Evolutionary conservation across 2,329 filamentous ascomycete genomes (phyloP).

Genomic region (Bertia moriformis): DNA sequence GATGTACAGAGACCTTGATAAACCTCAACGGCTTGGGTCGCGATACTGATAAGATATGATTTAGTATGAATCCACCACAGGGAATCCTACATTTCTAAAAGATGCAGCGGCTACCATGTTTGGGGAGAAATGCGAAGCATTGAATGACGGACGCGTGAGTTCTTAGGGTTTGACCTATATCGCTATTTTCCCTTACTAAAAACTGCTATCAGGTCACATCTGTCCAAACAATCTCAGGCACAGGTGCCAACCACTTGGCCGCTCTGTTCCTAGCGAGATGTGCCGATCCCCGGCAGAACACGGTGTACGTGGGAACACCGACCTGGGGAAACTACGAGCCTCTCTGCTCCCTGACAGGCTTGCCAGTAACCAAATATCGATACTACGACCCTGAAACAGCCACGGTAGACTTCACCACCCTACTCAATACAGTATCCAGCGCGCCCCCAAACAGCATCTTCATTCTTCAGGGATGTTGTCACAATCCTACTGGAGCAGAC

Average conservation of each 20-base stretch:
- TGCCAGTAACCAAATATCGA: constrained; percentile 12
- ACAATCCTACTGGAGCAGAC: constrained; percentile 20
- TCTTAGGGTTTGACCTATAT: no score
- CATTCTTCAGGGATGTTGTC: constrained; percentile 18
- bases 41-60: no score
- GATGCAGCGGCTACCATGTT: constrained; percentile 15
- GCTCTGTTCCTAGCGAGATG: constrained; percentile 13
- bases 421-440: constrained; percentile 8
- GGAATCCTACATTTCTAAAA: constrained; percentile 13
- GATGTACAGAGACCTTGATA: constrained; percentile 10
- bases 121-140: constrained; percentile 7
- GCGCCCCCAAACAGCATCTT: constrained; percentile 16
- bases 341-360: constrained; percentile 13
- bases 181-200: neutral
- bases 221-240: constrained; percentile 21
- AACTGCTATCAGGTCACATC: constrained; percentile 11
- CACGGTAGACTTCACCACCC: constrained; percentile 11
- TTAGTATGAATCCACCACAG: constrained; percentile 18
- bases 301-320: constrained; percentile 14
- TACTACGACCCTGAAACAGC: constrained; percentile 12
- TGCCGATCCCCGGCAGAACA: constrained; percentile 7
- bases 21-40: no score
- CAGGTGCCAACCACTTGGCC: constrained; percentile 19
- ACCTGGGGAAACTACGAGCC: constrained; percentile 19
- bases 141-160: neutral